Evolutionary conservation across 2,329 filamentous ascomycete species (phyloP).

Genomic region (Anthostomella pinea): DNA sequence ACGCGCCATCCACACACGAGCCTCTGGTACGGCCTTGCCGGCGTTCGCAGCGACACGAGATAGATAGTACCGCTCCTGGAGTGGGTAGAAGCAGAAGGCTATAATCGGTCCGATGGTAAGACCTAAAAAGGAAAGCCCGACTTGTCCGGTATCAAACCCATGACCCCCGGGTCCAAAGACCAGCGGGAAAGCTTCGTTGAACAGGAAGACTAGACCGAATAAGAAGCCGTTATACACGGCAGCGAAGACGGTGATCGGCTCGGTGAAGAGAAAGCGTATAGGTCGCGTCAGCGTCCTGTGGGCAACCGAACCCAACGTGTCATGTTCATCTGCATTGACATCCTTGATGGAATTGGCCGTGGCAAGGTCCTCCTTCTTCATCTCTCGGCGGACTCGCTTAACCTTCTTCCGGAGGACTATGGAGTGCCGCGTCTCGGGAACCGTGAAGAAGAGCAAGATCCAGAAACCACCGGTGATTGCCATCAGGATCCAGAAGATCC

Average conservation of each 20-base stretch:
- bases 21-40: background rate
- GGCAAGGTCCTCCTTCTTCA: background rate
- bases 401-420: background rate
- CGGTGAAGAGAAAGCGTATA: background rate
- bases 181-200: conserved; percentile 1
- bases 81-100: conserved; percentile 1
- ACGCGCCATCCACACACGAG: conserved; percentile 1
- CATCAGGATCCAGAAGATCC: conserved; percentile 1
- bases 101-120: background rate
- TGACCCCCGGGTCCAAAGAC: background rate
- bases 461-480: conserved; percentile 2
- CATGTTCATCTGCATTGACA: background rate
- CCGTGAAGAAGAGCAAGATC: background rate
- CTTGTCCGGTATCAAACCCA: background rate
- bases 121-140: background rate
- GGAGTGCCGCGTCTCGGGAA: conserved; percentile 1
- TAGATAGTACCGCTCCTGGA: conserved; percentile 1
- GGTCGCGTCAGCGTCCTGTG: background rate
- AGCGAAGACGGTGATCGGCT: conserved; percentile 2
- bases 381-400: background rate
- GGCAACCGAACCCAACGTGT: background rate
- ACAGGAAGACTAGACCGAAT: conserved; percentile 1
- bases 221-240: background rate
- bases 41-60: background rate
- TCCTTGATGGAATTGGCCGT: background rate